phyloP scores from a whole-genome alignment of 257 asterid species.

The Lycium ferocissimum region DNA sequence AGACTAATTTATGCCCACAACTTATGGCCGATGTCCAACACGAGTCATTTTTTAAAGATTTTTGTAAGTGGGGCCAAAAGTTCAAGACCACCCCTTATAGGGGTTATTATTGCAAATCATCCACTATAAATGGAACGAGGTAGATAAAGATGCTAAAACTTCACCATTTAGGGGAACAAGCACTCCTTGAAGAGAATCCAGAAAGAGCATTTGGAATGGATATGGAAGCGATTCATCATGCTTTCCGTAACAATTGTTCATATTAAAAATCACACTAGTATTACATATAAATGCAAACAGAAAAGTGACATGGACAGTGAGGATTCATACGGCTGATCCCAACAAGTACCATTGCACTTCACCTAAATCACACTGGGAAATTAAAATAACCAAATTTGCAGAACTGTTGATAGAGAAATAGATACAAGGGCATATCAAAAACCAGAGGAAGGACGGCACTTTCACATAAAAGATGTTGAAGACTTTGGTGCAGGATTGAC shows the following conservation, averaged over 20 bases:
- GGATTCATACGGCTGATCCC: not conserved
- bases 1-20: too few species aligned
- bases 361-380: not conserved
- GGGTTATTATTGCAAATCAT: too few species aligned
- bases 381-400: not conserved
- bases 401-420: not conserved
- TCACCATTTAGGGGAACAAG: slow-evolving; percentile 68
- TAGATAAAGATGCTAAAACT: slow-evolving; percentile 32
- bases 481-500: not conserved
- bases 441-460: not conserved
- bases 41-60: too few species aligned
- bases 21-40: too few species aligned
- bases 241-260: not conserved
- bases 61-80: too few species aligned
- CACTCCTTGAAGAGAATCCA: slow-evolving; percentile 64
- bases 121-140: not conserved
- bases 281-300: not conserved
- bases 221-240: slow-evolving; percentile 48
- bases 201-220: slow-evolving; percentile 72
- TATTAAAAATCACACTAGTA: not conserved
- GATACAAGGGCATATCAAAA: not conserved
- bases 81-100: too few species aligned
- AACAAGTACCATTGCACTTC: not conserved
- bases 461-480: not conserved
- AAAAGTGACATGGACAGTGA: not conserved